phyloP scores from a whole-genome alignment of 108 stramenopile species.

The Skeletonema potamos region DNA sequence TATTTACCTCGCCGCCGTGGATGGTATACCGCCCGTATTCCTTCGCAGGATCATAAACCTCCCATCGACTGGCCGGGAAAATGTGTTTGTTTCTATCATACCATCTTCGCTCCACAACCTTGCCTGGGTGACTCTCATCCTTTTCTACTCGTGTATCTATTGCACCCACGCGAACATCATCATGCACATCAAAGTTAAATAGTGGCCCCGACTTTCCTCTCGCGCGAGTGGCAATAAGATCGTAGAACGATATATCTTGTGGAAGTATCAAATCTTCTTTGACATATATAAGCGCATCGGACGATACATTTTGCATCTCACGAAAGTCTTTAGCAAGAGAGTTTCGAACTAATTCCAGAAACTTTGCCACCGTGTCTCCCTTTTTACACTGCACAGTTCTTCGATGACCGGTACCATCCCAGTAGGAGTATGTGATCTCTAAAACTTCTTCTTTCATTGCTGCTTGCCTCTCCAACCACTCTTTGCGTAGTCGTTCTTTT shows the following conservation, averaged over 20 bases:
- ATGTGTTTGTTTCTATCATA: constrained; percentile 98
- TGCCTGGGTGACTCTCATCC: constrained; percentile 97
- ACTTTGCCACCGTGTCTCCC: constrained; percentile 88
- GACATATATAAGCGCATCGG: constrained; percentile 94
- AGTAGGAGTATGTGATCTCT: constrained; percentile 95
- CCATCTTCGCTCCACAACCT: constrained; percentile 94
- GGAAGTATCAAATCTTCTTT: constrained; percentile 99
- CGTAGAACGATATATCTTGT: constrained; percentile 94
- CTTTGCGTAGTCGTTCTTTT: constrained; percentile 68
- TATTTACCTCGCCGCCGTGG: constrained; percentile 84
- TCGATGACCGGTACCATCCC: constrained; percentile 97
- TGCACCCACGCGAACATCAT: constrained; percentile 90
- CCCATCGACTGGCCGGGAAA: constrained; percentile 97
- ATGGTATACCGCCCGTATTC: constrained; percentile 92
- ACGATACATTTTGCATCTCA: constrained; percentile 70
- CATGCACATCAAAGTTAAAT: constrained; percentile 96
- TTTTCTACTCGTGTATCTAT: constrained; percentile 91
- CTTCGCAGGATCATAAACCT: constrained; percentile 91
- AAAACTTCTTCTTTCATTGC: constrained; percentile 78
- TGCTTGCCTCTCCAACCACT: constrained; percentile 86
- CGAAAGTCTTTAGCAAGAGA: constrained; percentile 83
- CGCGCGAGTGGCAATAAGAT: constrained; percentile 95
- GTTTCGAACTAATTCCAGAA: constrained; percentile 83
- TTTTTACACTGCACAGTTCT: constrained; percentile 70
- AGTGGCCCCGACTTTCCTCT: constrained; percentile 94